These are phyloP conservation scores for Sclerotinia borealis DNA, from an alignment of 2,329 filamentous ascomycete genomes.

Conservation along the genomic window DNA sequence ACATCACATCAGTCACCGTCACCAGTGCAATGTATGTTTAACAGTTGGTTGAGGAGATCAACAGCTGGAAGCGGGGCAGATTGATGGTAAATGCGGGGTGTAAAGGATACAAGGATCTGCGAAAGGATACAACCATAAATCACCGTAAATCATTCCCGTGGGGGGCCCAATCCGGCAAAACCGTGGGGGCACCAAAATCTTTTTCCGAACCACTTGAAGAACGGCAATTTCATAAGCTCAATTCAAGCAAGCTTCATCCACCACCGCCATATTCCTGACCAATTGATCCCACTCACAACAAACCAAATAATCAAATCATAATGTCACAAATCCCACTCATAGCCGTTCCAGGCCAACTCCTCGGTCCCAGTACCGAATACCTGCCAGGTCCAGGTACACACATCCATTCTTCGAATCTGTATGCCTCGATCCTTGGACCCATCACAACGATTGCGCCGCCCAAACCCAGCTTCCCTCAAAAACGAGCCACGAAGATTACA, in stretches of 20 bases:
- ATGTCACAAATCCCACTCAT: slow-evolving; percentile 34
- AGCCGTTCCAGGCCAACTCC: slow-evolving; percentile 74
- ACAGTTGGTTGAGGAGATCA: not conserved
- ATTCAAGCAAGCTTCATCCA: not conserved
- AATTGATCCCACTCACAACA: not conserved
- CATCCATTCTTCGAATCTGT: slow-evolving; percentile 66
- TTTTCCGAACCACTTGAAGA: not conserved
- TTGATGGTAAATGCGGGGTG: not conserved
- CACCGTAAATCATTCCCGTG: no score
- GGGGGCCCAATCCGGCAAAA: not conserved
- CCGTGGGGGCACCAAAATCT: slow-evolving; percentile 7
- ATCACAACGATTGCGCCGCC: slow-evolving; percentile 47
- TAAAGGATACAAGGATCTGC: not conserved
- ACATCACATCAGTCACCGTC: no score
- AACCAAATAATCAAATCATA: not conserved
- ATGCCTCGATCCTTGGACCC: slow-evolving; percentile 75
- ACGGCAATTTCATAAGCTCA: not conserved
- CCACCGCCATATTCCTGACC: not conserved
- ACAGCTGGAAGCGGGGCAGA: slow-evolving; percentile 1
- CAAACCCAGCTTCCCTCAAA: slow-evolving; percentile 41
- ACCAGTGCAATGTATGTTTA: not conserved
- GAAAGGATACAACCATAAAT: not conserved
- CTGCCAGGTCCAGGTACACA: slow-evolving; percentile 78
- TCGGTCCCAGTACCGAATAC: slow-evolving; percentile 64
- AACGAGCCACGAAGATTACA: slow-evolving; percentile 54